Conservation (phyloP, 345 rosid species). For the Acer yangbiense region DNA sequence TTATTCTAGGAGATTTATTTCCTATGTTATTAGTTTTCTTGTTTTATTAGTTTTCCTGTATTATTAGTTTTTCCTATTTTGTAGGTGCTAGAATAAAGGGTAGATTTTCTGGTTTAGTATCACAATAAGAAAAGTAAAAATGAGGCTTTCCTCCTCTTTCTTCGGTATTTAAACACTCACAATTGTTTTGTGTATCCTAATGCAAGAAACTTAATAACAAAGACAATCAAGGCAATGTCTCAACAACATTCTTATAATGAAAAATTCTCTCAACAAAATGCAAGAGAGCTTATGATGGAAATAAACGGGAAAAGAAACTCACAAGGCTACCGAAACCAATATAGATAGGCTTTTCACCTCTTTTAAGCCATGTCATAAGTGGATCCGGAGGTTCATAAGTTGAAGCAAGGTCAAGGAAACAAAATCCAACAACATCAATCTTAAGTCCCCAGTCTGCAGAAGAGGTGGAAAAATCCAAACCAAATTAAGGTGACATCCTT, state of each 20-base stretch:
- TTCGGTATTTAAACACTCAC: background rate
- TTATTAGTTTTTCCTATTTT: no score
- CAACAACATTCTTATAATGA: background rate
- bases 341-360: conserved; percentile 59
- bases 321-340: conserved; percentile 78
- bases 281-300: background rate
- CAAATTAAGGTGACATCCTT: conserved; percentile 5
- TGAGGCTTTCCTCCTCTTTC: no score
- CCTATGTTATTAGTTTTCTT: no score
- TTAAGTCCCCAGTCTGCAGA: conserved; percentile 68
- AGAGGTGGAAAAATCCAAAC: background rate
- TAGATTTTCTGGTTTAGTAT: no score
- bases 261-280: background rate
- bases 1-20: no score
- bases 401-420: conserved; percentile 74
- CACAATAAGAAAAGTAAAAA: no score
- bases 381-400: conserved; percentile 56
- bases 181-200: background rate
- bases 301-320: conserved; percentile 35
- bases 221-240: background rate
- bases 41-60: no score
- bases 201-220: background rate
- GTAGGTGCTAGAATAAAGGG: no score
- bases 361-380: conserved; percentile 52
- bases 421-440: conserved; percentile 69